Percentiles rank a stretch among this genome's conserved stretches.
phyloP scores from a whole-genome alignment of 2,329 filamentous ascomycete species.

The Trichoderma sp. region DNA sequence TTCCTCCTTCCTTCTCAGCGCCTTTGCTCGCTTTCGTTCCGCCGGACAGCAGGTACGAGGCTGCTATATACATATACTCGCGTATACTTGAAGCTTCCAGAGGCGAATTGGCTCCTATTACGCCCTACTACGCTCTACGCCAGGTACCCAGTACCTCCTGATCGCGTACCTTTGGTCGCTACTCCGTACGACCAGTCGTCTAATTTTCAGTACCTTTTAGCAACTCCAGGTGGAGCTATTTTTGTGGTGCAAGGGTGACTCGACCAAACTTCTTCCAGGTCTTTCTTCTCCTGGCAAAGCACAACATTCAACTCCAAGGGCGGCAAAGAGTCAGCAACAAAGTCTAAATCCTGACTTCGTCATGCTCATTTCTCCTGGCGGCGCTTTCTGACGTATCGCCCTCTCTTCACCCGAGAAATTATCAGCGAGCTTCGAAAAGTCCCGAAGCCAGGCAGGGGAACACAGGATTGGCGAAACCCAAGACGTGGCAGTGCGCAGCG shows the following conservation, averaged over 20 bases:
- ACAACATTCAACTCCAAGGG: not conserved
- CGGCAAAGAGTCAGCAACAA: not conserved
- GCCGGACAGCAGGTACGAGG: not conserved
- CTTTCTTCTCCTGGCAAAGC: not conserved
- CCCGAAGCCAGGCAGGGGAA: not conserved
- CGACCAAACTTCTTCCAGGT: slow-evolving; percentile 3
- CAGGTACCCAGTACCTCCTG: not conserved
- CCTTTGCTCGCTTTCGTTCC: not conserved
- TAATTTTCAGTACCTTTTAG: not conserved
- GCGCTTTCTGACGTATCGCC: not conserved
- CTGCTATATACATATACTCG: not conserved
- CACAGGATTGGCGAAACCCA: not conserved
- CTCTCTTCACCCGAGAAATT: slow-evolving; percentile 2
- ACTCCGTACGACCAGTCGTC: not conserved
- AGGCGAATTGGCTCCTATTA: not conserved
- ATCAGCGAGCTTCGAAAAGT: not conserved
- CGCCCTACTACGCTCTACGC: not conserved
- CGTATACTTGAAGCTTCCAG: not conserved
- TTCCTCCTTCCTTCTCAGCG: not conserved
- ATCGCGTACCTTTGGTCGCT: not conserved
- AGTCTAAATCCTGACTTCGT: slow-evolving; percentile 14
- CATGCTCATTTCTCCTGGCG: slow-evolving; percentile 7
- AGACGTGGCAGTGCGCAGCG: slow-evolving; percentile 21
- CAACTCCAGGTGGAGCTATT: not conserved
- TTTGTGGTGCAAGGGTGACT: slow-evolving; percentile 1